These are phyloP conservation scores for Blumeria graminis DNA, from an alignment of 2,329 filamentous ascomycete genomes.

Conservation along the genomic window DNA sequence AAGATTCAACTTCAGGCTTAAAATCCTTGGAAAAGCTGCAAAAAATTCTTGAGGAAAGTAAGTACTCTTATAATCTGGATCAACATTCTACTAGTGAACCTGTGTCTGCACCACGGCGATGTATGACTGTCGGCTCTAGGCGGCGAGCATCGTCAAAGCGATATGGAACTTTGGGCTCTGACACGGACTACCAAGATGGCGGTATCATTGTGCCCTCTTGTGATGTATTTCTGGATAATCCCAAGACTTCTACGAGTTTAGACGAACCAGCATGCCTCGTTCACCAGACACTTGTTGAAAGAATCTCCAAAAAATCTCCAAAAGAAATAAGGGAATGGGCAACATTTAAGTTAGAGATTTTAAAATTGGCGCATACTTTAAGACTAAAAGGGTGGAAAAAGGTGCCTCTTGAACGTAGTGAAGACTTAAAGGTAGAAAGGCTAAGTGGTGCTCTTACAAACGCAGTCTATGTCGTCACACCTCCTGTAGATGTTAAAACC, in stretches of 20 bases:
- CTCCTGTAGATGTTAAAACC: slow-evolving; percentile 37
- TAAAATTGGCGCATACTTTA: slow-evolving; percentile 71
- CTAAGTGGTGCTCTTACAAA: slow-evolving; percentile 88
- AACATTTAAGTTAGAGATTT: slow-evolving; percentile 77
- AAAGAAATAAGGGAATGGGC: slow-evolving; percentile 60
- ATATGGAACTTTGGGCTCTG: slow-evolving; percentile 35
- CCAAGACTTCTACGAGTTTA: slow-evolving; percentile 59
- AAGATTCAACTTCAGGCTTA: slow-evolving; percentile 41
- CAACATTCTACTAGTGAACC: slow-evolving; percentile 9
- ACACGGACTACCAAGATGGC: slow-evolving; percentile 66
- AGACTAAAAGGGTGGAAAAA: slow-evolving; percentile 78
- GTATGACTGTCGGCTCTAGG: slow-evolving; percentile 4
- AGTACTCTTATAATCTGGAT: slow-evolving; percentile 18
- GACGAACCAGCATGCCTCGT: slow-evolving; percentile 23
- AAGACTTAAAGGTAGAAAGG: slow-evolving; percentile 44
- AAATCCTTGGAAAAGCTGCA: slow-evolving; percentile 62
- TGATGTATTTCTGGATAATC: slow-evolving; percentile 69
- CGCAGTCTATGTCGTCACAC: slow-evolving; percentile 81
- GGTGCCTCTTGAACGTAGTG: slow-evolving; percentile 47
- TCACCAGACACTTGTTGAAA: slow-evolving; percentile 17
- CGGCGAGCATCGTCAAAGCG: slow-evolving; percentile 7
- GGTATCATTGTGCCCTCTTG: slow-evolving; percentile 66
- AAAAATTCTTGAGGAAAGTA: slow-evolving; percentile 47
- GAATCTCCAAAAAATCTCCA: slow-evolving; percentile 23
- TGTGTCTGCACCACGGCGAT: slow-evolving; percentile 7